A percentile compares a stretch with the other conserved stretches of the same genome.
phyloP scores from a whole-genome alignment of 1,284 basidiomycete genomes.

The Marasmius sp. region DNA sequence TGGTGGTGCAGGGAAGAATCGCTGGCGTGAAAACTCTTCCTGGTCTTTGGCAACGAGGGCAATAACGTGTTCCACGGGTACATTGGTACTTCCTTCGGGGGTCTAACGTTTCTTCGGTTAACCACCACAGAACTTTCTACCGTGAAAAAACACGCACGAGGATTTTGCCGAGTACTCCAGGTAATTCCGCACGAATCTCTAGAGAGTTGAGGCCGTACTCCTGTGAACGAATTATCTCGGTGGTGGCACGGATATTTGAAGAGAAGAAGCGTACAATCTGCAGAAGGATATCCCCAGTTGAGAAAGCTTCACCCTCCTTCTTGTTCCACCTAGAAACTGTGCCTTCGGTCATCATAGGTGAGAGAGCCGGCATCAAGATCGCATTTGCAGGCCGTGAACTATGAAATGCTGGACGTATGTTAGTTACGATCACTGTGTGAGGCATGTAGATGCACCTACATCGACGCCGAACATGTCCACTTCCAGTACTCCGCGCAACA shows the following conservation, averaged over 20 bases:
- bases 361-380: conserved; percentile 48
- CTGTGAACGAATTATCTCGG: conserved; percentile 26
- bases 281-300: conserved; percentile 40
- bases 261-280: conserved; percentile 35
- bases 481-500: not conserved
- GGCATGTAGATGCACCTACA: not conserved
- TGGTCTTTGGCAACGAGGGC: conserved; percentile 34
- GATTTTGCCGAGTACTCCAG: conserved; percentile 41
- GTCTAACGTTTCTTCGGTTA: conserved; percentile 18
- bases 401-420: conserved; percentile 8
- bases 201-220: conserved; percentile 32
- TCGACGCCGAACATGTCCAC: not conserved
- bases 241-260: not conserved
- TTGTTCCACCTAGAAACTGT: conserved; percentile 42
- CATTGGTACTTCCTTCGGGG: conserved; percentile 38
- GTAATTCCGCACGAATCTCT: conserved; percentile 38
- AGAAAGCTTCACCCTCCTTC: conserved; percentile 43
- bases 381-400: conserved; percentile 14
- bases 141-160: conserved; percentile 21
- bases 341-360: conserved; percentile 44
- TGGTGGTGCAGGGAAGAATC: not conserved
- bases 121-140: conserved; percentile 8
- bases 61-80: conserved; percentile 41
- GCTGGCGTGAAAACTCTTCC: conserved; percentile 24
- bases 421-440: not conserved